phyloP scores from a whole-genome alignment of 2,329 filamentous ascomycete genomes.

The Claviceps sp. region DNA sequence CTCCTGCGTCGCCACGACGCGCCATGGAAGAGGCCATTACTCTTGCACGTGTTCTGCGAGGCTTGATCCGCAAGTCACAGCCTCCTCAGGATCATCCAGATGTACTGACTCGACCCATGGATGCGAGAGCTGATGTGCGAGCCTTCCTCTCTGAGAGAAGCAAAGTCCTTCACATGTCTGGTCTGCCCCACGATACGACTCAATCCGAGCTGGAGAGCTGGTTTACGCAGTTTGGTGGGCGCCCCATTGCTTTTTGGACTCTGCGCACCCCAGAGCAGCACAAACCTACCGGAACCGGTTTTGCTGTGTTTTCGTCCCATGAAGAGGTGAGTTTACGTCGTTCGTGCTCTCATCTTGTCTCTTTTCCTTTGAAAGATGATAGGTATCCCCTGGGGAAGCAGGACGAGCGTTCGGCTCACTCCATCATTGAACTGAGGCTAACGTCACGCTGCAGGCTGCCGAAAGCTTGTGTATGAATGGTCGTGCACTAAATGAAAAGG shows the following conservation, averaged over 20 bases:
- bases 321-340: conserved; percentile 64
- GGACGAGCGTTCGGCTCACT: neutral
- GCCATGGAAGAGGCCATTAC: conserved; percentile 98
- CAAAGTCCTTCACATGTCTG: conserved; percentile 97
- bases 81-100: conserved; percentile 87
- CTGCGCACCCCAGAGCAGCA: conserved; percentile 95
- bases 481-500: conserved; percentile 93
- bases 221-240: conserved; percentile 97
- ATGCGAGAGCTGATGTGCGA: conserved; percentile 88
- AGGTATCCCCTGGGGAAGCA: neutral
- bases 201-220: conserved; percentile 98
- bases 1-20: conserved; percentile 85
- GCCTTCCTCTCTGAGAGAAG: conserved; percentile 92
- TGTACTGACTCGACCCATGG: conserved; percentile 88
- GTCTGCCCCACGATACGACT: conserved; percentile 91
- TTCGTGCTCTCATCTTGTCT: neutral
- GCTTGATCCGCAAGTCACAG: conserved; percentile 91
- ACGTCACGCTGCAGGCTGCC: conserved; percentile 51
- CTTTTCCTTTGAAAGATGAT: neutral
- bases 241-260: conserved; percentile 98
- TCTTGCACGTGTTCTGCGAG: conserved; percentile 78
- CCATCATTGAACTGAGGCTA: neutral
- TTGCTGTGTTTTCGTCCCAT: conserved; percentile 96
- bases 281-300: conserved; percentile 97
- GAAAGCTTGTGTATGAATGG: conserved; percentile 99